A percentile compares a stretch with the other conserved stretches of the same genome.
Evolutionary conservation across 2,329 filamentous ascomycete species (phyloP).

Genomic region (Davidsoniella neocaledoniae): DNA sequence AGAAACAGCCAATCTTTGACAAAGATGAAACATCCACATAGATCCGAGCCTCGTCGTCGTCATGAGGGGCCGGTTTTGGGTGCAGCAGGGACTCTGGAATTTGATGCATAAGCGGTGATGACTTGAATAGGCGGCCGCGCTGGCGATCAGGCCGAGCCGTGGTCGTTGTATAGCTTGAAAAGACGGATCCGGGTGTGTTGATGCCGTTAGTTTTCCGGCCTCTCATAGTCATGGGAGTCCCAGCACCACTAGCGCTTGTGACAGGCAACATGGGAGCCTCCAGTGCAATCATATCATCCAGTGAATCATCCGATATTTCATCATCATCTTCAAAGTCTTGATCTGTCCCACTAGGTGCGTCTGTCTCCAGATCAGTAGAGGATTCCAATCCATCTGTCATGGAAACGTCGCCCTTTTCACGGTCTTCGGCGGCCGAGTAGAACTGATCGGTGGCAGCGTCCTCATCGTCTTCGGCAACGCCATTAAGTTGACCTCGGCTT

Average conservation of each 20-base stretch:
- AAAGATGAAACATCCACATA: constrained; percentile 81
- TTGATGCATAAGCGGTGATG: constrained; percentile 53
- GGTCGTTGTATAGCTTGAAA: constrained; percentile 72
- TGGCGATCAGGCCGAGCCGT: constrained; percentile 60
- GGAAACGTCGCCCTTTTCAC: constrained; percentile 35
- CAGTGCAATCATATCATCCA: constrained; percentile 86
- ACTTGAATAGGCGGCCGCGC: constrained; percentile 67
- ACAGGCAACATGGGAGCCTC: constrained; percentile 62
- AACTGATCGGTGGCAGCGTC: constrained; percentile 84
- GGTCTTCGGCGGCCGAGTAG: constrained; percentile 79
- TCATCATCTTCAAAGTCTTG: constrained; percentile 66
- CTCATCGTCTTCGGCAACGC: constrained; percentile 47
- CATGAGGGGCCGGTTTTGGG: constrained; percentile 56
- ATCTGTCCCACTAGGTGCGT: constrained; percentile 49
- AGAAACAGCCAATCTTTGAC: constrained; percentile 86
- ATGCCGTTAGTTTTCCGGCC: constrained; percentile 52
- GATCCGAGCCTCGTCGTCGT: constrained; percentile 78
- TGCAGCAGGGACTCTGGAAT: constrained; percentile 69
- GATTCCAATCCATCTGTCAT: constrained; percentile 39
- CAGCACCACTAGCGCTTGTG: constrained; percentile 63
- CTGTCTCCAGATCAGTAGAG: constrained; percentile 44
- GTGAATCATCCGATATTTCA: constrained; percentile 68
- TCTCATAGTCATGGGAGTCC: constrained; percentile 64
- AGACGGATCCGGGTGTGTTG: constrained; percentile 71
- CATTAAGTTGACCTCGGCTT: constrained; percentile 36